A percentile compares a stretch with the other conserved stretches of the same genome.
phyloP scores from a whole-genome alignment of 2,329 filamentous ascomycete genomes.

The Plectosphaerella plurivora region DNA sequence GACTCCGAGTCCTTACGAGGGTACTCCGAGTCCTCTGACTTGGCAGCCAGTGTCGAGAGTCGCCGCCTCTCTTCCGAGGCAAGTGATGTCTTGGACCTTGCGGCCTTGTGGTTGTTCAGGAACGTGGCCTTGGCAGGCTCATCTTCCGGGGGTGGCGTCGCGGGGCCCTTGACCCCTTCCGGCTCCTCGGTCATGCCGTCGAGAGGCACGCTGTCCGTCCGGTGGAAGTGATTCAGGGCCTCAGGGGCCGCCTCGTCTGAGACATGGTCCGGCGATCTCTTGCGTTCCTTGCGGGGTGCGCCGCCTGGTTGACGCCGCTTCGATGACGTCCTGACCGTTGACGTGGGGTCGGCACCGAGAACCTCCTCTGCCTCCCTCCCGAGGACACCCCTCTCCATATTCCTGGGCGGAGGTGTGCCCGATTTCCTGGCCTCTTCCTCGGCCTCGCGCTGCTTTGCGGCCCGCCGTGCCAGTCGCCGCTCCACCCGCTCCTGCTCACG shows the following conservation, averaged over 20 bases:
- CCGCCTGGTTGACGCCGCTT: constrained; percentile 36
- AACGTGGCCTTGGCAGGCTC: constrained; percentile 3
- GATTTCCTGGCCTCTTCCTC: constrained; percentile 48
- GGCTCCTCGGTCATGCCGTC: constrained; percentile 17
- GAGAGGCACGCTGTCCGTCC: constrained; percentile 40
- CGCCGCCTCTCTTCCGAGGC: constrained; percentile 31
- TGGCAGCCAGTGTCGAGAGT: constrained; percentile 26
- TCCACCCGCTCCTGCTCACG: constrained; percentile 65
- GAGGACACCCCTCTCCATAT: constrained; percentile 56
- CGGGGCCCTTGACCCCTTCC: constrained; percentile 13
- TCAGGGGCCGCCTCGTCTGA: constrained; percentile 3
- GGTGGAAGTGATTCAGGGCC: constrained; percentile 35
- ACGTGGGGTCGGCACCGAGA: constrained; percentile 52
- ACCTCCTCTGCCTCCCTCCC: constrained; percentile 51
- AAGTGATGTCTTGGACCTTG: constrained; percentile 45
- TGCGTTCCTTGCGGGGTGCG: constrained; percentile 14
- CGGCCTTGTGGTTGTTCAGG: constrained; percentile 21
- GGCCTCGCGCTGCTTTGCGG: constrained; percentile 61
- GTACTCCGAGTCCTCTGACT: constrained; percentile 43
- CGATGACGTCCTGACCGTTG: constrained; percentile 52
- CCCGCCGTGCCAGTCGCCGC: constrained; percentile 58
- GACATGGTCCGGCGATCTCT: constrained; percentile 10
- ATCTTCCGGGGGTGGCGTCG: constrained; percentile 1
- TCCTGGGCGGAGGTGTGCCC: constrained; percentile 47
- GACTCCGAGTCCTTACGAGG: constrained; percentile 52